These are phyloP conservation scores for Penicilliopsis zonata DNA, from an alignment of 495 filamentous ascomycete species.

Conservation along the genomic window DNA sequence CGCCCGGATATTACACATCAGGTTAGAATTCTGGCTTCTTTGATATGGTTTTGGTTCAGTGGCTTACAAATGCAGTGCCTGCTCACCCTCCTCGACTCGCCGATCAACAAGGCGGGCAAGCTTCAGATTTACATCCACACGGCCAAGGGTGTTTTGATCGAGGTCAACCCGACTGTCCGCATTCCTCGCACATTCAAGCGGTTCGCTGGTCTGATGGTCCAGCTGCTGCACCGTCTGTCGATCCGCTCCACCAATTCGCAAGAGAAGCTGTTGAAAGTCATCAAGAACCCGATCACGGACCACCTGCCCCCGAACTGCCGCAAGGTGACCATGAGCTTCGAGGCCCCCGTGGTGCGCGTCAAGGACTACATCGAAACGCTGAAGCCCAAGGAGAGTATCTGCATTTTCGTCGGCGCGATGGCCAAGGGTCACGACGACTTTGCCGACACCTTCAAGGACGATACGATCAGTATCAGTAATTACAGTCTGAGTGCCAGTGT, in stretches of 20 bases:
- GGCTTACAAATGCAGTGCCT: conserved; percentile 55
- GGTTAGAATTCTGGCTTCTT: conserved; percentile 39
- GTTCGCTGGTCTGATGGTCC: conserved; percentile 96
- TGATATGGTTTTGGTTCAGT: neutral
- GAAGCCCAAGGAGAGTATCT: conserved; percentile 75
- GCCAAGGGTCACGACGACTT: conserved; percentile 94
- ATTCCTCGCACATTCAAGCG: conserved; percentile 98
- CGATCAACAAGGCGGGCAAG: conserved; percentile 94
- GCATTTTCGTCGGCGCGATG: conserved; percentile 97
- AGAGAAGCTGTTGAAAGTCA: conserved; percentile 94
- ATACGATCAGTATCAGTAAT: conserved; percentile 96
- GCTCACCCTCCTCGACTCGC: conserved; percentile 92
- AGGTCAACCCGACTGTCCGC: conserved; percentile 91
- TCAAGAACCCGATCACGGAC: conserved; percentile 94
- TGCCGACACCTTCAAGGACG: conserved; percentile 86
- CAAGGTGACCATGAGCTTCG: conserved; percentile 91
- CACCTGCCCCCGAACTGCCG: conserved; percentile 95
- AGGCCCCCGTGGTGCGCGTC: conserved; percentile 74
- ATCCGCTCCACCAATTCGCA: conserved; percentile 93
- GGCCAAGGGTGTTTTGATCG: conserved; percentile 90
- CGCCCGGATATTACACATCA: conserved; percentile 97
- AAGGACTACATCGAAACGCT: conserved; percentile 77
- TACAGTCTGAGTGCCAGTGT: conserved; percentile 94
- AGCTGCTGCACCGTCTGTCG: conserved; percentile 90
- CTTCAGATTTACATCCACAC: conserved; percentile 98